A percentile compares a stretch with the other conserved stretches of the same genome.
Conservation (phyloP, 2,329 filamentous ascomycete genomes). For the Thielaviopsis cerberus region DNA sequence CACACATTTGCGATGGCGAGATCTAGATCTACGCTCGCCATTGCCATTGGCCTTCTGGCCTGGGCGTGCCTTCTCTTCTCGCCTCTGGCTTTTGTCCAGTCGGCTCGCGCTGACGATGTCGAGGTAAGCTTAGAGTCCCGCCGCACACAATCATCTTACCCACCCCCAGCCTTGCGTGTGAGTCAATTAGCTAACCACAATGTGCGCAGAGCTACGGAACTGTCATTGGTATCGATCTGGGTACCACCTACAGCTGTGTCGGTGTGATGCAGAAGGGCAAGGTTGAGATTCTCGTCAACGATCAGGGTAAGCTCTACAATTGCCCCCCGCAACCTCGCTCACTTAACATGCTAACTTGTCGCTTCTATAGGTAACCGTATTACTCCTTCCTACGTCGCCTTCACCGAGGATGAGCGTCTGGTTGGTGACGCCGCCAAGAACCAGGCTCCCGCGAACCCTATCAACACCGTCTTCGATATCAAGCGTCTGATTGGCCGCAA, state of each 20-base stretch:
- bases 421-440: slow-evolving; percentile 97
- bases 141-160: no score
- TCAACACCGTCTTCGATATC: slow-evolving; percentile 60
- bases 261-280: slow-evolving; percentile 93
- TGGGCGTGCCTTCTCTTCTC: slow-evolving; percentile 82
- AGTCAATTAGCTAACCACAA: not conserved
- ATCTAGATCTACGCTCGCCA: slow-evolving; percentile 49
- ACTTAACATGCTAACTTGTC: slow-evolving; percentile 7
- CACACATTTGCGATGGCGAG: slow-evolving; percentile 27
- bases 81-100: slow-evolving; percentile 68
- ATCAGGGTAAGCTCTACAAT: slow-evolving; percentile 37
- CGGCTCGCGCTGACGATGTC: slow-evolving; percentile 53
- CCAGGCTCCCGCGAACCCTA: slow-evolving; percentile 67
- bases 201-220: slow-evolving; percentile 47
- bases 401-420: slow-evolving; percentile 89
- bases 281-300: slow-evolving; percentile 89
- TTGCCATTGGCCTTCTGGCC: slow-evolving; percentile 75
- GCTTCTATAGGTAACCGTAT: slow-evolving; percentile 57
- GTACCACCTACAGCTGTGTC: slow-evolving; percentile 77
- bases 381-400: slow-evolving; percentile 85
- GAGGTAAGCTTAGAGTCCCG: slow-evolving; percentile 24
- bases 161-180: not conserved
- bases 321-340: not conserved
- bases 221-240: slow-evolving; percentile 86
- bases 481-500: slow-evolving; percentile 79